Conservation (phyloP, 2,329 filamentous ascomycete species). For the Nannizziopsis arthrosporioides region DNA sequence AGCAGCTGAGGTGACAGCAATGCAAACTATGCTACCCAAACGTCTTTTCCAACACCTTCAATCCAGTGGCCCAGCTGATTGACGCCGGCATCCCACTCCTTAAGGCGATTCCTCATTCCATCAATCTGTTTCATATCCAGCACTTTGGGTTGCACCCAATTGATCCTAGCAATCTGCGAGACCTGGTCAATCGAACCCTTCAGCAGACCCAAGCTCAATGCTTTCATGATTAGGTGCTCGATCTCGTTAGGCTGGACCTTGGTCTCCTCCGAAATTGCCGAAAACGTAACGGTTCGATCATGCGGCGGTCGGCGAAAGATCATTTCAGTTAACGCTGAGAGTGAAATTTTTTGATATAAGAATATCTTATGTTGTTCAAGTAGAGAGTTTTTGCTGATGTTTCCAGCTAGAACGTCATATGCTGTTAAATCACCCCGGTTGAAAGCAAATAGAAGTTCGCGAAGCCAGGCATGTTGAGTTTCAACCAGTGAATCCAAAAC, state of each 20-base stretch:
- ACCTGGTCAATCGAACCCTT: constrained; percentile 94
- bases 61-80: constrained; percentile 97
- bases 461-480: constrained; percentile 72
- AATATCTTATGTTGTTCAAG: constrained; percentile 70
- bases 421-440: constrained; percentile 86
- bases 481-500: constrained; percentile 76
- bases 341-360: constrained; percentile 93
- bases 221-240: constrained; percentile 98
- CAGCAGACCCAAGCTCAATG: constrained; percentile 81
- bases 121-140: constrained; percentile 91
- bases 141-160: constrained; percentile 98
- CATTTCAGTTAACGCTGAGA: constrained; percentile 88
- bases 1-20: no score
- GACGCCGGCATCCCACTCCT: constrained; percentile 92
- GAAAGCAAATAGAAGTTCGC: constrained; percentile 92
- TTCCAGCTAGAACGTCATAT: constrained; percentile 70
- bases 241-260: constrained; percentile 87
- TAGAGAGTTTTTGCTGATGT: constrained; percentile 68
- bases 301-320: constrained; percentile 94
- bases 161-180: constrained; percentile 83
- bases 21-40: constrained; percentile 69
- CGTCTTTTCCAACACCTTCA: constrained; percentile 82
- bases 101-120: constrained; percentile 74
- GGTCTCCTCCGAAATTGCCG: constrained; percentile 78
- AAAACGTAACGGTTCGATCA: constrained; percentile 87